phyloP scores from a whole-genome alignment of 305 asterid species.

The Solanum chacoense region DNA sequence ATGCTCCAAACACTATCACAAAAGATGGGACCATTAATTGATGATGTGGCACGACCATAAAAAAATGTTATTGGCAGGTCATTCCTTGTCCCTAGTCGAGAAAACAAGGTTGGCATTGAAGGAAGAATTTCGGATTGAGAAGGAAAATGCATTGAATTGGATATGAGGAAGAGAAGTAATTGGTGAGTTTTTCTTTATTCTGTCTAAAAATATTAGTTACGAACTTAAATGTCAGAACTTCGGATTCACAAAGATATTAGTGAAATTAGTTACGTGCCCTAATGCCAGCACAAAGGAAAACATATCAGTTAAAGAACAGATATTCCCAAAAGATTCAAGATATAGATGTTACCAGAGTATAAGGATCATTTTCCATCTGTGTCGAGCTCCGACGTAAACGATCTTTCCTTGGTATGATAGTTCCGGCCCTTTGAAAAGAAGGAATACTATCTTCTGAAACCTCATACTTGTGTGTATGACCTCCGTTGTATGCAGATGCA shows the following conservation, averaged over 20 bases:
- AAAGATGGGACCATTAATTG: no score
- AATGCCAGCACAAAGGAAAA: neutral
- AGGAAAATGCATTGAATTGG: no score
- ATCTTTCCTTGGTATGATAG: constrained; percentile 91
- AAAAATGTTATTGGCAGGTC: no score
- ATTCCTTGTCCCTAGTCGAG: no score
- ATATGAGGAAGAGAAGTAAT: no score
- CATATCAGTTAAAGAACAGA: neutral
- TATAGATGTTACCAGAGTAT: constrained; percentile 59
- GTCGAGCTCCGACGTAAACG: constrained; percentile 87
- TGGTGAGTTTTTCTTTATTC: no score
- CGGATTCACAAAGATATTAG: neutral
- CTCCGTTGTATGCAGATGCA: constrained; percentile 70
- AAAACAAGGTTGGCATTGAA: no score
- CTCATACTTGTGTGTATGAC: constrained; percentile 57
- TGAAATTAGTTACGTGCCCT: neutral
- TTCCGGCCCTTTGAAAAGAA: constrained; percentile 87
- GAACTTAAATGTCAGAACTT: neutral
- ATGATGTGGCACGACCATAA: no score
- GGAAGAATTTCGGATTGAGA: no score
- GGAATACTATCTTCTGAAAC: constrained; percentile 73
- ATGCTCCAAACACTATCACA: neutral
- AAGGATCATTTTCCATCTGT: constrained; percentile 96
- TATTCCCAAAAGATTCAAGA: neutral
- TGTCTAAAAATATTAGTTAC: neutral